Percentiles rank a stretch among this genome's conserved stretches.
These are phyloP conservation scores for Linaria vulgaris DNA, from an alignment of 257 asterid species.

Conservation along the genomic window DNA sequence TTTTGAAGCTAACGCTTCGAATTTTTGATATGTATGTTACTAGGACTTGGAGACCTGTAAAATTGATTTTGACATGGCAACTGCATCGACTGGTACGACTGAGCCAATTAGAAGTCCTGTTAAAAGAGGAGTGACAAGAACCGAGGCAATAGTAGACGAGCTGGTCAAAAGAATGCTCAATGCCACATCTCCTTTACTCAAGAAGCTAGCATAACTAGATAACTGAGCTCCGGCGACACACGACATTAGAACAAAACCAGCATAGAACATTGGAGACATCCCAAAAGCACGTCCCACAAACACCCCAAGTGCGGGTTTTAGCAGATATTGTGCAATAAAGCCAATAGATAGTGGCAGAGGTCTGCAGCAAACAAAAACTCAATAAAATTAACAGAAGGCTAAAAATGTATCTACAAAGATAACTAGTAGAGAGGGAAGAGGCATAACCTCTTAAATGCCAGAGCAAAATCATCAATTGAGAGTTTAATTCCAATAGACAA, in stretches of 20 bases:
- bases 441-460: constrained; percentile 81
- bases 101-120: constrained; percentile 96
- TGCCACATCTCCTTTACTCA: constrained; percentile 94
- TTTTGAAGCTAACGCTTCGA: neutral
- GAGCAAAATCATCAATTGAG: constrained; percentile 86
- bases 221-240: constrained; percentile 98
- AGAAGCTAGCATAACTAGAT: constrained; percentile 94
- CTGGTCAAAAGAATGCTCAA: constrained; percentile 92
- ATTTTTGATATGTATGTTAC: too few relatives aligned
- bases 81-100: constrained; percentile 91
- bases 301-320: constrained; percentile 86
- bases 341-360: constrained; percentile 81
- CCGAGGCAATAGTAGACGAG: constrained; percentile 87
- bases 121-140: constrained; percentile 76
- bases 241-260: constrained; percentile 85
- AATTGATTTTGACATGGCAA: constrained; percentile 96
- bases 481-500: constrained; percentile 89
- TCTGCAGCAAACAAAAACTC: constrained; percentile 44
- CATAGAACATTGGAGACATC: constrained; percentile 69
- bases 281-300: constrained; percentile 80
- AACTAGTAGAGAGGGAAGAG: constrained; percentile 16
- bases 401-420: neutral
- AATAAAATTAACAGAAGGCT: neutral
- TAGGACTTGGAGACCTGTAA: constrained; percentile 58
- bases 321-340: constrained; percentile 73